Base-by-base conservation (phyloP, 306 rosid genomes). In the Pueraria montana region DNA sequence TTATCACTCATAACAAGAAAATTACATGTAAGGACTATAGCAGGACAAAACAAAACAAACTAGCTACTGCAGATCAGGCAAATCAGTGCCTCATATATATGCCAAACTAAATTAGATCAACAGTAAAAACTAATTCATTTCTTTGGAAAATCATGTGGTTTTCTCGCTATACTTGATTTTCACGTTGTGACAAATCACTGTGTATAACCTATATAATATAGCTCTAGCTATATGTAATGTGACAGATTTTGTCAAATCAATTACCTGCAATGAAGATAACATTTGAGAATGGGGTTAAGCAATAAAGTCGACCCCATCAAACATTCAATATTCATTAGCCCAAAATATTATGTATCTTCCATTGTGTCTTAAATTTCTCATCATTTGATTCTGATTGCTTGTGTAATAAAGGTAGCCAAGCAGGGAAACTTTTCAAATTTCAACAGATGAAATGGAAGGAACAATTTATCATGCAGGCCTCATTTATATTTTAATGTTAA, bases 351-450 rank as follows among this genome's bases (percentile, higher is more conserved):
- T n/a, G 23, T 42, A 27, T 16, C 82, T 11, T 18, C 27, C 38
- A 2, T 48, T 38, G 43, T 46, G 38, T 63, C 82, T 72, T 61
- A 46, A 63, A 72, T 34, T 81, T 72, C 65, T 72, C 43, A 62
- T 48, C 81, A 63, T 46, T 34, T 20, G 64, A 52, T 61, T 67
- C 45, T 61, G 32, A 46, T 72, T 30, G 66, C 64, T 27, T 46
- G 13, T 64, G 24, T 32, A 30, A 62, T 27, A 32, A 64, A 8
- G 71, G 23, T 32, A 17, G 46, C 24, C 8, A 17, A 26, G 48
- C 12, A 34, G 3, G 13, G 26, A 65, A 34, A 36, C 49, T 66
- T 34, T 32, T 66, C 26, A 34, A n/a, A 36, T 34, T 32, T 66
- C 26, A 34, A n/a, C 4, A 1, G 50, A 9, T 18, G 73, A 18